Conservation (phyloP, 2,329 filamentous ascomycete species). For the Trichoderma citrinoviride region DNA sequence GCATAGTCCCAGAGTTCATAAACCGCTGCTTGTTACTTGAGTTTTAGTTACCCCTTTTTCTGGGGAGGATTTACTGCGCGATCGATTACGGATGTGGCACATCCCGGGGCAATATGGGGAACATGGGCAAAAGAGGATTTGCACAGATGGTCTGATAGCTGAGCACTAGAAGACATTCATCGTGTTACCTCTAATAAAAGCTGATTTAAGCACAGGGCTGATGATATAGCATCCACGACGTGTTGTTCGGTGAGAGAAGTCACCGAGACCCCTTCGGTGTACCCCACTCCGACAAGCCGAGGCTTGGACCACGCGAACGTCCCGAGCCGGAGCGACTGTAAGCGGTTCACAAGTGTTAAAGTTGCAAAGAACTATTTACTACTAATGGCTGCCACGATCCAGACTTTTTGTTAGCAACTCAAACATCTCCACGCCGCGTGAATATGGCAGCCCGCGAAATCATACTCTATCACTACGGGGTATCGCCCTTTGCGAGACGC, state of each 20-base stretch:
- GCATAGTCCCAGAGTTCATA: neutral
- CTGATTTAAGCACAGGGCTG: neutral
- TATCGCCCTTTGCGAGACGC: slow-evolving; percentile 62
- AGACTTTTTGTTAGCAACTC: neutral
- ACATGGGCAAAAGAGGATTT: neutral
- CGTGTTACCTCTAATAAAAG: neutral
- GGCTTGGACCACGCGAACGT: neutral
- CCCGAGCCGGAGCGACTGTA: neutral
- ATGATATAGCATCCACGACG: slow-evolving; percentile 21
- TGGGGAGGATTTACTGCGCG: neutral
- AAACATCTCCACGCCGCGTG: neutral
- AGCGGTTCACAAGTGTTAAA: neutral
- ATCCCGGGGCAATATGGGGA: neutral
- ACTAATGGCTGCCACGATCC: too few species aligned
- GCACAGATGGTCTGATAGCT: neutral
- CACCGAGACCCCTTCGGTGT: neutral
- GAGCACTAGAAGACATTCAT: neutral
- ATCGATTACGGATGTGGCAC: neutral
- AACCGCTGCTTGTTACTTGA: neutral
- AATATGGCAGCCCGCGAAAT: slow-evolving; percentile 36
- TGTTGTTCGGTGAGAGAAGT: neutral
- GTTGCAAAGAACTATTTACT: neutral
- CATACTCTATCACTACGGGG: slow-evolving; percentile 64
- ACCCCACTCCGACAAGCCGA: slow-evolving; percentile 16
- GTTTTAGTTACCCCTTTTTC: neutral